Conservation (phyloP, 352 stramenopile genomes). For the Salisapilia sapeloensis region DNA sequence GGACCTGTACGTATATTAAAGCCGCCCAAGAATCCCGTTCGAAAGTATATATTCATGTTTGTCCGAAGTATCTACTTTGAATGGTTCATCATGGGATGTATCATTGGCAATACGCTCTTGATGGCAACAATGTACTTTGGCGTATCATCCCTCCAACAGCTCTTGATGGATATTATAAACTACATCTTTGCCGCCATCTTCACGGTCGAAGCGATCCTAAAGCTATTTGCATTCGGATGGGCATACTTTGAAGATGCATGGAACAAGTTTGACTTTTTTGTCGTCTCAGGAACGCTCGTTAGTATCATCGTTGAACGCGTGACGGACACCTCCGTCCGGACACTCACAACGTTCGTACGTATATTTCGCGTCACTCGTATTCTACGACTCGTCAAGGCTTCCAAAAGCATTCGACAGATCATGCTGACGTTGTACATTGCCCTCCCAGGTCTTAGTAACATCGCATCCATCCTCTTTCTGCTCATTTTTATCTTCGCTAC, state of each 20-base stretch:
- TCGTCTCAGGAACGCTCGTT: slow-evolving; percentile 42
- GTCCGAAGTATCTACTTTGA: slow-evolving; percentile 66
- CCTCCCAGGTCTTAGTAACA: slow-evolving; percentile 81
- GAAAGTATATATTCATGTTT: slow-evolving; percentile 43
- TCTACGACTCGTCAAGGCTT: slow-evolving; percentile 66
- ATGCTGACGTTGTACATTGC: slow-evolving; percentile 84
- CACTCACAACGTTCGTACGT: slow-evolving; percentile 76
- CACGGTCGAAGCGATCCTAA: slow-evolving; percentile 74
- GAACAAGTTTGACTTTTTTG: slow-evolving; percentile 84
- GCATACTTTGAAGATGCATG: slow-evolving; percentile 76
- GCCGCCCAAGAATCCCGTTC: slow-evolving; percentile 25
- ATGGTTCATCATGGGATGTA: slow-evolving; percentile 78
- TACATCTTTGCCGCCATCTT: slow-evolving; percentile 81
- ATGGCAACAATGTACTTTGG: slow-evolving; percentile 82
- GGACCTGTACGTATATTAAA: slow-evolving; percentile 39
- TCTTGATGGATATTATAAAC: slow-evolving; percentile 60
- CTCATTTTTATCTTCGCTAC: slow-evolving; percentile 90
- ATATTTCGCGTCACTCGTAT: slow-evolving; percentile 84
- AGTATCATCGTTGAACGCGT: slow-evolving; percentile 42
- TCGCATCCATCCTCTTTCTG: slow-evolving; percentile 82
- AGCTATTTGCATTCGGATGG: slow-evolving; percentile 59
- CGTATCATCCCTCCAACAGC: slow-evolving; percentile 30
- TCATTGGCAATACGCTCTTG: slow-evolving; percentile 79
- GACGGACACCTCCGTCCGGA: slow-evolving; percentile 36
- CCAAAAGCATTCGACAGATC: slow-evolving; percentile 78